phyloP scores from a whole-genome alignment of 1,284 basidiomycete genomes.

The Ganoderma lucidum region DNA sequence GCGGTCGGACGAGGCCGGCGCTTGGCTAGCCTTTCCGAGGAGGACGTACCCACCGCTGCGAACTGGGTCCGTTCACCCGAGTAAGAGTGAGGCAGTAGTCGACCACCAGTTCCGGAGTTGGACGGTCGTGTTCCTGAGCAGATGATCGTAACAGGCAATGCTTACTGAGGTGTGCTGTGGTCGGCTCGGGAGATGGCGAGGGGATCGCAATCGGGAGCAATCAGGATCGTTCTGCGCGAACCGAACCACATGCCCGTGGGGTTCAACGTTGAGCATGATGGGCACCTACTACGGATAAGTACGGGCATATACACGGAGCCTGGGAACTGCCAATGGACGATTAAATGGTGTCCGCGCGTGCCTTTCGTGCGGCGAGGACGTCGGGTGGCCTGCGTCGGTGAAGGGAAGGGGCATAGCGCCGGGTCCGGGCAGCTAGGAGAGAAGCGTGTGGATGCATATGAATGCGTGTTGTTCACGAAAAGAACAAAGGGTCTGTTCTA shows the following conservation, averaged over 20 bases:
- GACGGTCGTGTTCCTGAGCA: neutral
- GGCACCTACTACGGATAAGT: neutral
- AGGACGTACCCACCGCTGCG: neutral
- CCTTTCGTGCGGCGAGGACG: neutral
- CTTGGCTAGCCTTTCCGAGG: slow-evolving; percentile 1
- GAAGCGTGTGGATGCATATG: slow-evolving; percentile 1
- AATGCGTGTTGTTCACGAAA: neutral
- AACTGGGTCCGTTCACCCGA: neutral
- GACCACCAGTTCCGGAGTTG: neutral
- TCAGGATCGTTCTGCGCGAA: neutral
- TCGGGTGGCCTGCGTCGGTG: neutral
- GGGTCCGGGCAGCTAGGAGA: neutral
- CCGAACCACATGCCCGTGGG: neutral
- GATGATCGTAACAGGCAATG: neutral
- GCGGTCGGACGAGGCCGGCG: neutral
- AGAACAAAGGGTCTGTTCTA: neutral
- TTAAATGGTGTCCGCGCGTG: neutral
- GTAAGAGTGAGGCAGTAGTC: neutral
- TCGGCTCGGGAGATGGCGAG: neutral
- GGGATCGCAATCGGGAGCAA: neutral
- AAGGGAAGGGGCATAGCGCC: neutral
- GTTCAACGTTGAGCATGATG: neutral
- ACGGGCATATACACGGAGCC: neutral
- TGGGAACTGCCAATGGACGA: neutral
- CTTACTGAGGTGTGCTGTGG: neutral